These are phyloP conservation scores for Neoascochyta sp. DNA, from an alignment of 2,329 filamentous ascomycete genomes.

Conservation along the genomic window DNA sequence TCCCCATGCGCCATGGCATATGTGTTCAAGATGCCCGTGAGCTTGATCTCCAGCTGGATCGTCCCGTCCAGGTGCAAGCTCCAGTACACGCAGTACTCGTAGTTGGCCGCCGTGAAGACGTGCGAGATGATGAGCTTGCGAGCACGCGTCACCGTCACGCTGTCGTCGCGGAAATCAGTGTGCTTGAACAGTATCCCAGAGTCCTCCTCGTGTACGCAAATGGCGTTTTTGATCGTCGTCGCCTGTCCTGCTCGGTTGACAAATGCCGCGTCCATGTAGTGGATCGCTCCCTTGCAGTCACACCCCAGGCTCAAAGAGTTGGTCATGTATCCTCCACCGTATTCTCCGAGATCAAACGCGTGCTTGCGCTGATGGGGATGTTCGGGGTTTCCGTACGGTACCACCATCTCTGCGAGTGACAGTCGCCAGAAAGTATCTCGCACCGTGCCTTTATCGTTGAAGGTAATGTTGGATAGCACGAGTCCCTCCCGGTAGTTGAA, in stretches of 20 bases:
- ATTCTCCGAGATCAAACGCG: slow-evolving; percentile 77
- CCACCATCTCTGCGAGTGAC: slow-evolving; percentile 89
- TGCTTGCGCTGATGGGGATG: slow-evolving; percentile 78
- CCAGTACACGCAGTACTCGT: slow-evolving; percentile 88
- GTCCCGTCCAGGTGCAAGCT: slow-evolving; percentile 90
- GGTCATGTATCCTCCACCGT: slow-evolving; percentile 79
- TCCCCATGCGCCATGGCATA: slow-evolving; percentile 77
- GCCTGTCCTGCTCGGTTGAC: slow-evolving; percentile 72
- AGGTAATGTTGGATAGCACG: slow-evolving; percentile 84
- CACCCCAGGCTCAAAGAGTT: slow-evolving; percentile 73
- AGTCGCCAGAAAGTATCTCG: slow-evolving; percentile 84
- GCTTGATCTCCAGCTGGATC: slow-evolving; percentile 82
- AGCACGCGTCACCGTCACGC: slow-evolving; percentile 77
- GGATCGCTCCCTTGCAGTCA: slow-evolving; percentile 85
- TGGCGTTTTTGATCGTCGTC: slow-evolving; percentile 83
- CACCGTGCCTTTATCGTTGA: slow-evolving; percentile 73
- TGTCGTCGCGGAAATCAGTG: slow-evolving; percentile 88
- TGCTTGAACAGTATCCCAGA: slow-evolving; percentile 91
- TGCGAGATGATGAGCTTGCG: slow-evolving; percentile 85
- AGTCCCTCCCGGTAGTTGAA: slow-evolving; percentile 95
- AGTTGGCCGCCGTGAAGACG: slow-evolving; percentile 93
- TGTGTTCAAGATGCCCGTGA: slow-evolving; percentile 90
- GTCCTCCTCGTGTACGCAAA: slow-evolving; percentile 95
- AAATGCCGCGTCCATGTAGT: slow-evolving; percentile 86
- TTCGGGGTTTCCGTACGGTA: slow-evolving; percentile 80